Evolutionary conservation across 768 basidiomycete species (phyloP), one percentile per base, ranked within the genome.

Genomic region (Hydnomerulius pinastri): DNA sequence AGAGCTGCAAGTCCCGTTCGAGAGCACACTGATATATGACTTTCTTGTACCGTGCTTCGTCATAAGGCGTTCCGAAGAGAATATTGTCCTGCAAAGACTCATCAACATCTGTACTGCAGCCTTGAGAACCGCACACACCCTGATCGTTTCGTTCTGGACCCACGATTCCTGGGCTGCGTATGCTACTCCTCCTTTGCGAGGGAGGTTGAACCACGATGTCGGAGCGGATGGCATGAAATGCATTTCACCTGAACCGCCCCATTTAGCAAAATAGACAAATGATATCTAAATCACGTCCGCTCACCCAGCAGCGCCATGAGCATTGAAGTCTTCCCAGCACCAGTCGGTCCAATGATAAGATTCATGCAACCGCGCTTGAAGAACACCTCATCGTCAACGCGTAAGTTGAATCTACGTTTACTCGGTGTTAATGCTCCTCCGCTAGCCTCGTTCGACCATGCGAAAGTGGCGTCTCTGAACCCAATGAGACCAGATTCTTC

Each of bases 91-190:
- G 20, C 28, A n/a, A n/a, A 43, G 10, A 17, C 20, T 18, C 48
- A 24, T 24, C 29, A 39, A 42, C n/a, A 35, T 12, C 21, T n/a
- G 17, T 32, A 13, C 8, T 21, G 12, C 42, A n/a, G n/a, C n/a
- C n/a, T 6, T 17, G 4, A n/a, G 2, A 6, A 35, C 12, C n/a
- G 6, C n/a, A 17, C 23, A 10, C 30, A 81, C 83, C 62, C 71
- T 73, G 40, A 89, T 86, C 0, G 86, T 88, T 50, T 85, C 86
- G 56, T 89, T 90, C 64, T 85, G 79, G 3, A 90, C 83, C 89
- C 89, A 94, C 4, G 86, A 82, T 62, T 90, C 88, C 64, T 94
- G 90, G 4, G 85, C 85, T 9, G 86, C 86, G 62, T 88, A 91
- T 1, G 88, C 82, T 35, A 93, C 76, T 3, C 90, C 88, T 2